Evolutionary conservation across 176 grass and related monocot species (phyloP).

Genomic region (Olyra latifolia): DNA sequence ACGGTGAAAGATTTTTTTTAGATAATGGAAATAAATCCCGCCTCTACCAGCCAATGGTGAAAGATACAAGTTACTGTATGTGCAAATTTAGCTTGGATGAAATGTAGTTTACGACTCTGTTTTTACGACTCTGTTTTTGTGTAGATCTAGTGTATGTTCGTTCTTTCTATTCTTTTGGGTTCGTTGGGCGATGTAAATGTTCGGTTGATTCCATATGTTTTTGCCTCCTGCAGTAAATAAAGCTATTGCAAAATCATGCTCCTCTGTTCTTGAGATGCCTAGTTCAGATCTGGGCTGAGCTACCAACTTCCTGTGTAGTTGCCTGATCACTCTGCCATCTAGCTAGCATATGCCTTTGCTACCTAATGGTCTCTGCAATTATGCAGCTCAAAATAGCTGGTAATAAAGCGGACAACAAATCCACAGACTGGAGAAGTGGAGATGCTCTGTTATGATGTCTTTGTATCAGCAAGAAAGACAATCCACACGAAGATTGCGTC

Average conservation of each 20-base stretch:
- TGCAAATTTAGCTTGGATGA: conserved; percentile 15
- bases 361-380: conserved; percentile 1
- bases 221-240: conserved; percentile 50
- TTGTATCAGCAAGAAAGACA: not conserved
- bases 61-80: conserved; percentile 13
- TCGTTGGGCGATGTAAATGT: conserved; percentile 50
- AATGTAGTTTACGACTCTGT: conserved; percentile 22
- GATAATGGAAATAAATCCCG: too few relatives aligned
- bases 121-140: conserved; percentile 2
- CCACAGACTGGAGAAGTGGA: not conserved
- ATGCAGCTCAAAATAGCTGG: conserved; percentile 11
- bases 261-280: conserved; percentile 14
- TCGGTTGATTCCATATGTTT: conserved; percentile 41
- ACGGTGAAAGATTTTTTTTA: too few relatives aligned
- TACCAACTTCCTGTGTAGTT: too few relatives aligned
- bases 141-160: conserved; percentile 38
- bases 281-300: conserved; percentile 19
- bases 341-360: conserved; percentile 13
- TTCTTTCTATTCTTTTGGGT: conserved; percentile 58
- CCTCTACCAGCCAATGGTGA: conserved; percentile 15
- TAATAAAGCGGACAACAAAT: not conserved
- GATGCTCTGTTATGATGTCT: not conserved
- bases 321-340: not conserved
- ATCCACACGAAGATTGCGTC: not conserved
- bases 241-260: conserved; percentile 35